Conservation (phyloP, 257 asterid species). For the Haberlea rhodopensis region DNA sequence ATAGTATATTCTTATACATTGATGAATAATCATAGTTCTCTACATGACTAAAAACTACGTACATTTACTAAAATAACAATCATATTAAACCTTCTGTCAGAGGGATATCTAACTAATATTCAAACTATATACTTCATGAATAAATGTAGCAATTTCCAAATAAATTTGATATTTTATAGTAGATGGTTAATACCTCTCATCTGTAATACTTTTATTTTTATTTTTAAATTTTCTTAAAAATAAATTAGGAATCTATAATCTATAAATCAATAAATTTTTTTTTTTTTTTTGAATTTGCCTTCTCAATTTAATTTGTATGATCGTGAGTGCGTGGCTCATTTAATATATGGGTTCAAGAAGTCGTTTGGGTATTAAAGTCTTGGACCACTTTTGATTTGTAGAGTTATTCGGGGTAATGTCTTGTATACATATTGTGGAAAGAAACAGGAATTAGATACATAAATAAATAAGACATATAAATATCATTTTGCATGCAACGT, state of each 20-base stretch:
- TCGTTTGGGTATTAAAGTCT: slow-evolving; percentile 18
- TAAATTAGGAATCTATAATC: no score
- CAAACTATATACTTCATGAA: neutral
- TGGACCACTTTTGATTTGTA: slow-evolving; percentile 21
- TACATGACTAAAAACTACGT: neutral
- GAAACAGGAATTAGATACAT: neutral
- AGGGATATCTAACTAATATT: neutral
- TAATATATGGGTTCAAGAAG: neutral
- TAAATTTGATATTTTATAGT: neutral
- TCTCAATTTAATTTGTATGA: neutral
- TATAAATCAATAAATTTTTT: no score
- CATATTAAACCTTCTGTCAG: neutral
- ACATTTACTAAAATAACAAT: neutral
- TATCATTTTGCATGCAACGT: neutral
- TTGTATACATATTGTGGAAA: neutral
- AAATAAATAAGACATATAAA: neutral
- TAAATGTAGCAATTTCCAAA: neutral
- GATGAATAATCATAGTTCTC: neutral
- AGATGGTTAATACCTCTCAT: neutral
- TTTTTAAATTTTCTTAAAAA: no score
- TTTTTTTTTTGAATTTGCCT: no score
- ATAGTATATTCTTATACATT: no score
- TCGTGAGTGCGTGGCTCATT: neutral
- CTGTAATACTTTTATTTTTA: no score
- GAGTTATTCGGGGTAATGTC: neutral